A percentile compares a stretch with the other conserved stretches of the same genome.
These are phyloP conservation scores for Pseudoturritis turrita DNA, from an alignment of 345 rosid genomes.

Conservation along the genomic window DNA sequence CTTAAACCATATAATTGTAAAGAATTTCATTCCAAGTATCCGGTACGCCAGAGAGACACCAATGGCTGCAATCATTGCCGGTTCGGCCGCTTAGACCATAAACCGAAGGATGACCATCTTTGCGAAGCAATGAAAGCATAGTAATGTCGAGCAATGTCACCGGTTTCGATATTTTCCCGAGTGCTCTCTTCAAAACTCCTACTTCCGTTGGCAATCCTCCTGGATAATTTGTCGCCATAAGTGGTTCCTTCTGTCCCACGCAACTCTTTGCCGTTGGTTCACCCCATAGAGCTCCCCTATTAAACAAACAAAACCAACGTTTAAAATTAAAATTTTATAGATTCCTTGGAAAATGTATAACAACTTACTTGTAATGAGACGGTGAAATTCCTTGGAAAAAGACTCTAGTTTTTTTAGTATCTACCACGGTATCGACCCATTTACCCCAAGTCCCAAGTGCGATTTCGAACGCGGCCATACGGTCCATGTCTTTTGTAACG, in stretches of 20 bases:
- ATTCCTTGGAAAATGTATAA: background rate
- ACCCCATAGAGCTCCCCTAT: constrained; percentile 62
- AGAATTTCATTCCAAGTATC: constrained; percentile 90
- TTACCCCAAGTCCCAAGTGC: constrained; percentile 71
- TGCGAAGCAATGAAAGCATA: constrained; percentile 63
- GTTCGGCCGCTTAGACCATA: constrained; percentile 52
- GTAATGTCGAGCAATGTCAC: constrained; percentile 71
- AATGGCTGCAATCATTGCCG: constrained; percentile 74
- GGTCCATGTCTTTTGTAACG: constrained; percentile 63
- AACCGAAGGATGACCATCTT: constrained; percentile 86
- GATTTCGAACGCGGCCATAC: constrained; percentile 55
- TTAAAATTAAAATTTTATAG: background rate
- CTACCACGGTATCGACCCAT: constrained; percentile 65
- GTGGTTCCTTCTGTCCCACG: constrained; percentile 54
- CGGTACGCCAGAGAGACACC: constrained; percentile 94
- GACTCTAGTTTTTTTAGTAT: constrained; percentile 51
- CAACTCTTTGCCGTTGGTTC: constrained; percentile 61
- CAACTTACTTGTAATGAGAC: constrained; percentile 66
- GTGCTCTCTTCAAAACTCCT: constrained; percentile 50
- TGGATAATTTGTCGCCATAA: constrained; percentile 53
- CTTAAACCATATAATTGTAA: constrained; percentile 44
- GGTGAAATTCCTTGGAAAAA: constrained; percentile 90
- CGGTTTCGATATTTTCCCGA: constrained; percentile 38
- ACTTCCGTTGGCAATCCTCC: constrained; percentile 58
- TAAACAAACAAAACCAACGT: background rate